Evolutionary conservation across 2,329 filamentous ascomycete species (phyloP), one percentile per base, ranked within the genome.

Genomic region (Eutypa lata): DNA sequence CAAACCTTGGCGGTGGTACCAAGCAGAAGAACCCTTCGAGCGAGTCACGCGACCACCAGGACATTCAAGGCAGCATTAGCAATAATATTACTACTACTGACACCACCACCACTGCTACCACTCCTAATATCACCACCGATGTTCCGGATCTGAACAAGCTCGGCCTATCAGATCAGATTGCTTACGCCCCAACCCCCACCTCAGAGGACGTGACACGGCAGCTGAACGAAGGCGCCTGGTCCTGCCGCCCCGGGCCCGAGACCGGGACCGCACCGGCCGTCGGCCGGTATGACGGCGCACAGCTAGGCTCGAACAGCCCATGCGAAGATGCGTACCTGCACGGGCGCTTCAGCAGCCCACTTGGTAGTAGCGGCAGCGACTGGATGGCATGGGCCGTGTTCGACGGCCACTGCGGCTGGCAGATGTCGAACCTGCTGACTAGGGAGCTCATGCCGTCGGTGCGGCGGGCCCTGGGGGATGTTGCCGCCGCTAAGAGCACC

Each of bases 391-490:
- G 66, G 66, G 67, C 63, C 4, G 62, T 71, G 21, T 71, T 71
- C 42, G 68, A 71, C 49, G 68, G 68, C 0, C 69, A 71, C 50
- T 66, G 64, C 44, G 69, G 69, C 24, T 70, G 67, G 67, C 69
- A 71, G 53, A 56, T 65, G 21, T 69, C 69, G 6, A 54, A 67
- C 19, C 53, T 69, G 2, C 59, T 71, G 1, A 62, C 65, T 28
- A 61, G 61, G 19, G 59, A 70, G 42, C 55, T 71, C 0, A 55
- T 71, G 43, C 64, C 65, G 1, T 63, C 55, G 44, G 67, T 70
- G 3, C 63, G 64, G 18, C 57, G 58, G n/a, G 57, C 63, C 11
- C 61, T 69, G 3, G 48, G 24, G 2, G 51, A 59, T 14, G 53
- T 51, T n/a, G 26, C 10, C 26, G 26, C 6, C 26, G 26, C 6